Evolutionary conservation across 345 rosid genomes (phyloP).

Genomic region (Gossypium mustelinum): DNA sequence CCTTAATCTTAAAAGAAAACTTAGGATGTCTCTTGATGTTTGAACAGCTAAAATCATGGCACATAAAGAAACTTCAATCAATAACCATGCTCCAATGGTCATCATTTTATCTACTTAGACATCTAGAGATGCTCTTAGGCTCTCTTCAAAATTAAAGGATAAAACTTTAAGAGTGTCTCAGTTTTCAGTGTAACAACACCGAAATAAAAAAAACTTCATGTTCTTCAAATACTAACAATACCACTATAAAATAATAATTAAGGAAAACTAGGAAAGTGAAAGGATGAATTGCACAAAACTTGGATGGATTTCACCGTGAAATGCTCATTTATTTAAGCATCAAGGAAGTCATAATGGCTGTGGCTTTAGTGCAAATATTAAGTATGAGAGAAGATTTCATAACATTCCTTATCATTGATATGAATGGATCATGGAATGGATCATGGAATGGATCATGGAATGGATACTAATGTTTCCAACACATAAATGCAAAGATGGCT

Average conservation of each 20-base stretch:
- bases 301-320: background rate
- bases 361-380: no score
- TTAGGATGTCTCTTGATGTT: no score
- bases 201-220: background rate
- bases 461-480: background rate
- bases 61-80: no score
- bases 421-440: background rate
- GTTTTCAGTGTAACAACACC: no score
- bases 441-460: background rate
- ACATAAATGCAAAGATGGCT: constrained; percentile 10
- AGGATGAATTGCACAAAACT: background rate
- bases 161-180: no score
- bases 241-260: background rate
- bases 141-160: no score
- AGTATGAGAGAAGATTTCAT: background rate
- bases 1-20: no score
- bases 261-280: background rate
- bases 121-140: no score
- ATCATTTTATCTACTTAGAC: no score
- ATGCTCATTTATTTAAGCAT: background rate
- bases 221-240: background rate
- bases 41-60: no score
- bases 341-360: background rate
- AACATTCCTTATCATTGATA: background rate
- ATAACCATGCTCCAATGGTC: no score